A percentile compares a stretch with the other conserved stretches of the same genome.
Conservation (phyloP, 495 filamentous ascomycete species). For the Penicillium verhagenii region DNA sequence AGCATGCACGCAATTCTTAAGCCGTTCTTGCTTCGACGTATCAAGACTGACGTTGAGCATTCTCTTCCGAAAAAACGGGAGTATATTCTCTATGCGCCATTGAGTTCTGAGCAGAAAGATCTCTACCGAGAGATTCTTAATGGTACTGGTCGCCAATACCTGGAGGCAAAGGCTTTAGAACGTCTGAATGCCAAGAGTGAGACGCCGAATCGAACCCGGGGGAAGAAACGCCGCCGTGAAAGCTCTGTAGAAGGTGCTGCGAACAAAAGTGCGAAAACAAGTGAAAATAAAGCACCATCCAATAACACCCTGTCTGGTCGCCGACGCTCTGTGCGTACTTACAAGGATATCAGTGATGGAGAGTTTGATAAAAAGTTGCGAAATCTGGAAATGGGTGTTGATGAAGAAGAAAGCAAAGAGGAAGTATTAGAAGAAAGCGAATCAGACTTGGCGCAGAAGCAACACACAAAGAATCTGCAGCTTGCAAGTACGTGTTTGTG, state of each 20-base stretch:
- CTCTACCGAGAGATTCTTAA: constrained; percentile 84
- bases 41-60: constrained; percentile 96
- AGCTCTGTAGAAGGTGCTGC: constrained; percentile 80
- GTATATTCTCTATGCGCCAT: constrained; percentile 98
- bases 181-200: constrained; percentile 92
- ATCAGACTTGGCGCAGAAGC: constrained; percentile 58
- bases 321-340: constrained; percentile 54
- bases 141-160: constrained; percentile 72
- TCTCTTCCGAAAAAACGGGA: constrained; percentile 98
- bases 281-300: constrained; percentile 66
- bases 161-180: constrained; percentile 87
- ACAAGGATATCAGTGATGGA: constrained; percentile 73
- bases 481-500: constrained; percentile 65
- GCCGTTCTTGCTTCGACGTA: constrained; percentile 90
- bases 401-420: constrained; percentile 51
- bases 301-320: constrained; percentile 40
- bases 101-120: constrained; percentile 88
- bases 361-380: constrained; percentile 71
- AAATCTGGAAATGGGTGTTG: constrained; percentile 41
- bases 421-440: constrained; percentile 56
- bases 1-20: constrained; percentile 96
- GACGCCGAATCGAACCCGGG: constrained; percentile 62
- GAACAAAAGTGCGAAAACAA: constrained; percentile 73
- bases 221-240: constrained; percentile 94
- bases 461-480: constrained; percentile 69